A percentile compares a stretch with the other conserved stretches of the same genome.
Conservation (phyloP, 805 yeast species). For the Candida fluviatilis region DNA sequence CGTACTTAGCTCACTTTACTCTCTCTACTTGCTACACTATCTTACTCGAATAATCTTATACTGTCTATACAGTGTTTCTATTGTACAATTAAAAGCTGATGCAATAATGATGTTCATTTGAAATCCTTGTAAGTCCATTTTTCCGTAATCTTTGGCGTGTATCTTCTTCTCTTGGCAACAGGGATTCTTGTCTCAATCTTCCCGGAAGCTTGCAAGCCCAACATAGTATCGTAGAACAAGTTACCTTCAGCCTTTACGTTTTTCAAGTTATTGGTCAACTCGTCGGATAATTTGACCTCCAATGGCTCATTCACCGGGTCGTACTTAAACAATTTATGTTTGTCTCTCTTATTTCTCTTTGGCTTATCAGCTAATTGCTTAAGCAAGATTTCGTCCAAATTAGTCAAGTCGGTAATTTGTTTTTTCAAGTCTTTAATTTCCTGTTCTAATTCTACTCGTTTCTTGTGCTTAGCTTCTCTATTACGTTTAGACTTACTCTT, state of each 20-base stretch:
- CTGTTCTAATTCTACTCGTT: slow-evolving; percentile 49
- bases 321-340: slow-evolving; percentile 40
- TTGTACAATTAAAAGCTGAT: neutral
- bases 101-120: slow-evolving; percentile 37
- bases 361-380: slow-evolving; percentile 19
- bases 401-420: slow-evolving; percentile 56
- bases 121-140: slow-evolving; percentile 93
- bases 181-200: slow-evolving; percentile 81
- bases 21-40: too few relatives aligned
- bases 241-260: slow-evolving; percentile 89
- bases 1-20: too few relatives aligned
- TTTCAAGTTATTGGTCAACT: slow-evolving; percentile 80
- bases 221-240: slow-evolving; percentile 75
- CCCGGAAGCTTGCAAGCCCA: slow-evolving; percentile 78
- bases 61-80: too few relatives aligned
- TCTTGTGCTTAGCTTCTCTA: slow-evolving; percentile 58
- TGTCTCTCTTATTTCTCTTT: slow-evolving; percentile 19
- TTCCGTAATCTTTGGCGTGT: slow-evolving; percentile 74
- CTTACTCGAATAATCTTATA: too few relatives aligned
- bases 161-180: slow-evolving; percentile 59
- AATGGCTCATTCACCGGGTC: slow-evolving; percentile 40
- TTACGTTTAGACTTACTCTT: slow-evolving; percentile 80
- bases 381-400: slow-evolving; percentile 20
- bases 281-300: slow-evolving; percentile 84
- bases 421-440: slow-evolving; percentile 57